phyloP scores from a whole-genome alignment of 371 early-diverging fungal genomes.

The Mortierella sp. region DNA sequence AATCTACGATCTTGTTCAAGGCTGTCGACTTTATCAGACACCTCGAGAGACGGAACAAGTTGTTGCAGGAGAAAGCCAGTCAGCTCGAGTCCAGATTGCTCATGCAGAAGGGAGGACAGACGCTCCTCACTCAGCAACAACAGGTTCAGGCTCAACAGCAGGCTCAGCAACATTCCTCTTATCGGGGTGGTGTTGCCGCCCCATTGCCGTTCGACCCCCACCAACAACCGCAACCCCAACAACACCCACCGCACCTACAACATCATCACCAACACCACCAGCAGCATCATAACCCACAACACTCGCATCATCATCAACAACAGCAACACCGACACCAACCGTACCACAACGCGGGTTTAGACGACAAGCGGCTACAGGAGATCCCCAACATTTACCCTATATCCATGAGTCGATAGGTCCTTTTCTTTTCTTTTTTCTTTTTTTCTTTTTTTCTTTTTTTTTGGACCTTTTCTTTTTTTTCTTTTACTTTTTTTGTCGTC shows the following conservation, averaged over 20 bases:
- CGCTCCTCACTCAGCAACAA: slow-evolving; percentile 33
- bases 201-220: slow-evolving; percentile 3
- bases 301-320: not conserved
- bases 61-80: slow-evolving; percentile 63
- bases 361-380: slow-evolving; percentile 32
- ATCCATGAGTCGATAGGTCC: slow-evolving; percentile 23
- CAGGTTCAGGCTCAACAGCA: slow-evolving; percentile 57
- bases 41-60: slow-evolving; percentile 60
- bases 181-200: no score
- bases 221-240: slow-evolving; percentile 3
- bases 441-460: not conserved
- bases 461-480: not conserved
- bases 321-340: not conserved
- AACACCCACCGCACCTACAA: not conserved
- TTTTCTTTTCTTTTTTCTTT: not conserved
- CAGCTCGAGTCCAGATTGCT: slow-evolving; percentile 61
- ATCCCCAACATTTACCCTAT: slow-evolving; percentile 43
- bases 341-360: slow-evolving; percentile 8
- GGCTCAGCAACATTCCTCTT: slow-evolving; percentile 7
- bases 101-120: slow-evolving; percentile 25
- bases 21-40: slow-evolving; percentile 60
- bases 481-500: not conserved
- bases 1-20: slow-evolving; percentile 69
- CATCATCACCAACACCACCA: slow-evolving; percentile 7
- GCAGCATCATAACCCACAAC: slow-evolving; percentile 16